Evolutionary conservation across 1,139 yeast genomes (phyloP), one percentile per base, ranked within the genome.

Genomic region (Taphrina deformans): DNA sequence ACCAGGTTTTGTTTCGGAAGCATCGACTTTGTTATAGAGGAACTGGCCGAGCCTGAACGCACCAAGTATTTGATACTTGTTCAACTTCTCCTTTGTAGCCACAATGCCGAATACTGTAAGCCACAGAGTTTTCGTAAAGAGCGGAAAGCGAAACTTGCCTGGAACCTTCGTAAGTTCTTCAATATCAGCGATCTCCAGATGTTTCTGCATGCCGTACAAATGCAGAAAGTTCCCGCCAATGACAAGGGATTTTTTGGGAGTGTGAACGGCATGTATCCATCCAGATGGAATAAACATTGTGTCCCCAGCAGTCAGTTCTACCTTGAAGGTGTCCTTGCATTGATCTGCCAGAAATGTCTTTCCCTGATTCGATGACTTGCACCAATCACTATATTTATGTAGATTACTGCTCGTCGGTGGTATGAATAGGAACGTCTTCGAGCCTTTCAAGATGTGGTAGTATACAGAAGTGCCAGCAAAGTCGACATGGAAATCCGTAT

Each of bases 401-500:
- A 90, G 78, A 70, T 90, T 90, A 7, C 75, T 71, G 1, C 77
- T 75, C 0, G 95, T 84, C 1, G 97, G 97, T 0, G 96, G 96
- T 69, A 82, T 85, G 80, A 91, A 82, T 58, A 90, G 75, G 71
- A 91, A 91, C 29, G 85, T 81, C 73, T 91, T 91, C 2, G 79
- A 72, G 0, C 97, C 97, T 9, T 80, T 77, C 23, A 92, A 77
- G 1, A 91, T 85, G 9, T 93, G 90, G 75, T 91, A 91, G 74
- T 89, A 91, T 3, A 91, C 97, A 0, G 93, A 88, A 0, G 97
- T 89, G 0, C 97, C 97, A 1, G 96, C 96, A 75, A 91, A 91
- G 75, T 91, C 97, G 53, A 91, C 80, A 73, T 91, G 97, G 75
- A 90, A 91, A 73, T 91, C 97, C 0, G 97, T 91, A 73, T 84